Evolutionary conservation across 805 yeast genomes (phyloP), one percentile per base, ranked within the genome.

Genomic region (Spathaspora girioi): DNA sequence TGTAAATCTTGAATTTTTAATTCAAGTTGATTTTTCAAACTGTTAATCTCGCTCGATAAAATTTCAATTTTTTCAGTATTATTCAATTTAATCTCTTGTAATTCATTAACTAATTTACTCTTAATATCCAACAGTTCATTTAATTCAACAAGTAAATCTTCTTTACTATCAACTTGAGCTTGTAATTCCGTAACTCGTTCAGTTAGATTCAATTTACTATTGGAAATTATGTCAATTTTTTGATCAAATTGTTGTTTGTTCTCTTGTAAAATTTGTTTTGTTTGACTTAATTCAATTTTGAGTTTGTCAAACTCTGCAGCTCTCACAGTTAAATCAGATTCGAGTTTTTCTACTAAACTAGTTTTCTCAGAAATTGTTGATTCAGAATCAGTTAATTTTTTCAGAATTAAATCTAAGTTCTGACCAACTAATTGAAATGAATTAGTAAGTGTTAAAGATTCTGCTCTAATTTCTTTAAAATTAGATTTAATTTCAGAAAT

Each of bases 161-260:
- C 32, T 40, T 41, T 38, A 7, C 19, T 14, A 10, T 42, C 46
- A 19, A 46, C 40, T 18, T 47, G 43, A 10, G 43, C 27, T 11
- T 47, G 38, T n/a, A 49, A 45, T 12, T 49, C 50, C 5, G 41
- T 23, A 26, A 32, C 29, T 26, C 45, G 38, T 35, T 46, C 46
- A 40, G 32, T 43, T 43, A 35, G 10, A 15, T 27, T 17, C 31
- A 15, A 18, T 38, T 26, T 47, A 35, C 15, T 19, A 42, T 20
- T 12, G 15, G 17, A 17, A 4, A 23, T 18, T 42, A 17, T 11
- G 2, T 17, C n/a, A 11, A 42, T 23, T 12, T 15, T 42, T 23
- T 42, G 3, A 3, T 15, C 15, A 23, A n/a, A 6, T 12, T 14
- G 15, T 20, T 15, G 27, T 23, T 42, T 5, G 27, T 42, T 42